These are phyloP conservation scores for Aethionema arabicum DNA, from an alignment of 345 rosid genomes.

Conservation along the genomic window DNA sequence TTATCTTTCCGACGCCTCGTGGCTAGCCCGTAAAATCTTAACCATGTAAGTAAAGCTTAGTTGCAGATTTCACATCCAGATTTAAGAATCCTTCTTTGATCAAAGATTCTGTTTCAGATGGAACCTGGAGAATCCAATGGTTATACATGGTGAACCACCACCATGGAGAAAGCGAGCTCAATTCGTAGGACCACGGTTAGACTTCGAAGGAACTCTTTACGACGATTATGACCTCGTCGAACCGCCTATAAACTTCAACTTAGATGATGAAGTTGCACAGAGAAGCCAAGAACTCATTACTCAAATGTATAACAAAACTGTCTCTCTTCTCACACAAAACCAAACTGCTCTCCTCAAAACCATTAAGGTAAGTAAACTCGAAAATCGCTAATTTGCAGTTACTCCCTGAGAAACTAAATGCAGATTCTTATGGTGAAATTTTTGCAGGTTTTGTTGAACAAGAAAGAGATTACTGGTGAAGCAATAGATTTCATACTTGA, in stretches of 20 bases:
- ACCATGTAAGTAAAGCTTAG: constrained; percentile 49
- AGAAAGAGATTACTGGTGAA: constrained; percentile 77
- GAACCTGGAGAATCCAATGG: constrained; percentile 93
- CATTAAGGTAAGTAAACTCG: constrained; percentile 67
- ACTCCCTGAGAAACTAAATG: too few species aligned
- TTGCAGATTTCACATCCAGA: constrained; percentile 6
- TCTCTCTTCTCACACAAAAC: constrained; percentile 64
- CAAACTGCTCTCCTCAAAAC: constrained; percentile 82
- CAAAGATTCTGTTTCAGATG: constrained; percentile 52
- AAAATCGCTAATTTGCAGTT: not conserved
- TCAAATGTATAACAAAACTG: constrained; percentile 59
- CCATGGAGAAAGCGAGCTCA: constrained; percentile 75
- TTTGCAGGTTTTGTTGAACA: constrained; percentile 68
- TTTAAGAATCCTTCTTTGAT: constrained; percentile 4
- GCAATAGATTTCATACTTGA: constrained; percentile 74
- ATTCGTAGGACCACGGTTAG: constrained; percentile 86
- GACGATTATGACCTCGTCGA: constrained; percentile 70
- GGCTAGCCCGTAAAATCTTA: constrained; percentile 94
- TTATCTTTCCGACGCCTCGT: constrained; percentile 91
- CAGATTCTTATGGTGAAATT: not conserved
- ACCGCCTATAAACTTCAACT: constrained; percentile 75
- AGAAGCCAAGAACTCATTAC: constrained; percentile 70
- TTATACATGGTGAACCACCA: constrained; percentile 89
- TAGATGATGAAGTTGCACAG: constrained; percentile 75
- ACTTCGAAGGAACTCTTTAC: constrained; percentile 92